Percentiles rank a stretch among this genome's conserved stretches.
Conservation (phyloP, 225 moss, liverwort and hornwort species). For the Sphagnum tenellum region DNA sequence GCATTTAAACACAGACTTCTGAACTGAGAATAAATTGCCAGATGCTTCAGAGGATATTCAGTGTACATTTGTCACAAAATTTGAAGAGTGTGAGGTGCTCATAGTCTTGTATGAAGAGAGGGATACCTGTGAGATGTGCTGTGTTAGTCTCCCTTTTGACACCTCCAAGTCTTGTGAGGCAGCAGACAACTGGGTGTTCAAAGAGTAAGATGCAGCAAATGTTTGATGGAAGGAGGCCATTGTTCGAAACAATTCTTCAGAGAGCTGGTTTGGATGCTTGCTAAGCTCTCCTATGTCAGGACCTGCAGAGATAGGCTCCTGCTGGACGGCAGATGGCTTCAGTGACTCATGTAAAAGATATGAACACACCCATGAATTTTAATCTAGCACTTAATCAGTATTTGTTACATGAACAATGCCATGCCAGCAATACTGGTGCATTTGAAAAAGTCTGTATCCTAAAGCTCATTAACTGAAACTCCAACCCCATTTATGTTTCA, state of each 20-base stretch:
- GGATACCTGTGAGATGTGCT: constrained; percentile 38
- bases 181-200: constrained; percentile 12
- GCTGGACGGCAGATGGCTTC: constrained; percentile 12
- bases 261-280: constrained; percentile 56
- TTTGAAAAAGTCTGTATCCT: too few species aligned
- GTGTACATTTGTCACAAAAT: too few species aligned
- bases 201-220: constrained; percentile 27
- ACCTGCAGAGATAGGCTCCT: constrained; percentile 9
- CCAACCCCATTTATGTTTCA: too few species aligned
- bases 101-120: background rate
- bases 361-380: too few species aligned
- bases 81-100: too few species aligned
- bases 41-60: background rate
- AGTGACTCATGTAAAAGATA: constrained; percentile 16
- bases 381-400: too few species aligned
- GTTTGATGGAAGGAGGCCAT: constrained; percentile 54
- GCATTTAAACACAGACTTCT: background rate
- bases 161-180: constrained; percentile 19
- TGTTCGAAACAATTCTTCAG: constrained; percentile 82
- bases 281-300: constrained; percentile 25
- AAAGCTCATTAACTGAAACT: too few species aligned
- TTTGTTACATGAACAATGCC: too few species aligned
- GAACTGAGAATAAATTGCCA: background rate
- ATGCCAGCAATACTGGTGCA: too few species aligned
- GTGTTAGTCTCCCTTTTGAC: constrained; percentile 33